Percentiles rank a stretch among this genome's conserved stretches.
Conservation (phyloP, 768 basidiomycete genomes). For the Suillus americanus region DNA sequence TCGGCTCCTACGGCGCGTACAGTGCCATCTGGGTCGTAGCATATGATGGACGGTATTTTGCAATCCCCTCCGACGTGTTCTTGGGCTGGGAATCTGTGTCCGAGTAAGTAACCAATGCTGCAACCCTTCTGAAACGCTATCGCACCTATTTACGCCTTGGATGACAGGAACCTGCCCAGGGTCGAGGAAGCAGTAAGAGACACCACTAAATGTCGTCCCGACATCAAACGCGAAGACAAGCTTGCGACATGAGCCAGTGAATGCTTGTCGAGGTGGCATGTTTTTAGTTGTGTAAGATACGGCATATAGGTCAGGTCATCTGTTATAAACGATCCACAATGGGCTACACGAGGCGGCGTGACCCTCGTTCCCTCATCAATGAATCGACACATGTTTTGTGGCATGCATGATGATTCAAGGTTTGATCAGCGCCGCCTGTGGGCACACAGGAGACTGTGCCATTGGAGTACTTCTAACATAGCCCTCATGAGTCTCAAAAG, state of each 20-base stretch:
- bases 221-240: constrained; percentile 53
- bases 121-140: not conserved
- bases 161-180: constrained; percentile 28
- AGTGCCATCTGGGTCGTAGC: constrained; percentile 42
- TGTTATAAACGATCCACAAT: not conserved
- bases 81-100: constrained; percentile 44
- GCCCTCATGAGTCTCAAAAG: not conserved
- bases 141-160: constrained; percentile 23
- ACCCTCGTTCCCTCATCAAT: not conserved
- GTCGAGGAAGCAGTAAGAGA: constrained; percentile 41
- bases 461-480: not conserved
- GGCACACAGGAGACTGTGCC: not conserved
- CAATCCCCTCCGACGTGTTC: constrained; percentile 45
- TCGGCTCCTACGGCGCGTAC: constrained; percentile 46
- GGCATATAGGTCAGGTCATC: not conserved
- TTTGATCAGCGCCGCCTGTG: not conserved
- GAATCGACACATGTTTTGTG: not conserved
- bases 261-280: constrained; percentile 36
- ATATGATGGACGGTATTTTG: constrained; percentile 51
- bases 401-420: not conserved
- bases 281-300: not conserved
- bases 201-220: constrained; percentile 51
- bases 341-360: not conserved
- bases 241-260: constrained; percentile 40
- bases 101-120: constrained; percentile 10